phyloP scores from a whole-genome alignment of 169 alveolate species.

The Plasmodium fragile region DNA sequence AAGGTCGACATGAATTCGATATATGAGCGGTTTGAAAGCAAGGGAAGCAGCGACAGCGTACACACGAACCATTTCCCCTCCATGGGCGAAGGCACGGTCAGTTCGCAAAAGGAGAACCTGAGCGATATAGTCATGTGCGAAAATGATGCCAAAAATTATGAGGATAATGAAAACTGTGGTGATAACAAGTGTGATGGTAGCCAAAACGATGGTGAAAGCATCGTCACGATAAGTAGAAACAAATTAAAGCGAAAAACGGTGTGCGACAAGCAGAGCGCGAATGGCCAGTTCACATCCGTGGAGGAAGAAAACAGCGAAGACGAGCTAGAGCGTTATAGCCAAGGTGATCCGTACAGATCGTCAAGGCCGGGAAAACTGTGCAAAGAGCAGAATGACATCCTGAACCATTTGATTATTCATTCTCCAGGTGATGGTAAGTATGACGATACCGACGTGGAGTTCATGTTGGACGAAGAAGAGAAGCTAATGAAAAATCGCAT shows the following conservation, averaged over 20 bases:
- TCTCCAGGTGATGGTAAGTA: background rate
- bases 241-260: background rate
- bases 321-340: background rate
- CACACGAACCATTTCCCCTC: background rate
- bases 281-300: background rate
- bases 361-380: background rate
- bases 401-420: slow-evolving; percentile 36
- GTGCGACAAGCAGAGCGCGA: background rate
- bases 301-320: slow-evolving; percentile 1
- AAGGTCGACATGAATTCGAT: slow-evolving; percentile 10
- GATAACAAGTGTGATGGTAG: background rate
- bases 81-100: background rate
- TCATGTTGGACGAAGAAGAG: slow-evolving; percentile 2
- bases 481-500: background rate
- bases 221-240: background rate
- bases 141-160: background rate
- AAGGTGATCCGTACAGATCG: background rate
- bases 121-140: slow-evolving; percentile 2
- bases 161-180: background rate
- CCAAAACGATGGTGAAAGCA: background rate
- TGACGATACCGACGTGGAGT: background rate
- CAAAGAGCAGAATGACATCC: background rate
- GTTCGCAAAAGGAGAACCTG: slow-evolving; percentile 11
- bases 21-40: background rate
- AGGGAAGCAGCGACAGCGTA: background rate